Evolutionary conservation across 2,329 filamentous ascomycete genomes (phyloP).

Genomic region (Chaetomium olivaceum): DNA sequence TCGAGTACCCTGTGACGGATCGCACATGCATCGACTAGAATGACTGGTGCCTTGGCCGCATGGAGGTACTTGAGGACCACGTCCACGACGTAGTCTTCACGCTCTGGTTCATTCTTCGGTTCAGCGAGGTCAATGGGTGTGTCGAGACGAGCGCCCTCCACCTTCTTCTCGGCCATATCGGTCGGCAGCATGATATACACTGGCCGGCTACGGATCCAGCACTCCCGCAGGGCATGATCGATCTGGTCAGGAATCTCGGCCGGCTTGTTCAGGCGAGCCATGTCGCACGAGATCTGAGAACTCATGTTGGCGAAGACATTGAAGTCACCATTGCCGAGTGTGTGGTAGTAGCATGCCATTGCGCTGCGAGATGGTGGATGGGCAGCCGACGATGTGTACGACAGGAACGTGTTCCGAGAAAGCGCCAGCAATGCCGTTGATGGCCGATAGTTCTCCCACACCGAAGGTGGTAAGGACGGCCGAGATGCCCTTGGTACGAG

Average conservation of each 20-base stretch:
- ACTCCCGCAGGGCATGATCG: constrained; percentile 74
- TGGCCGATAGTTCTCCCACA: constrained; percentile 70
- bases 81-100: constrained; percentile 80
- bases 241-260: constrained; percentile 72
- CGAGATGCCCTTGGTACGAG: constrained; percentile 68
- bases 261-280: constrained; percentile 70
- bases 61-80: constrained; percentile 73
- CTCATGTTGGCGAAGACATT: constrained; percentile 82
- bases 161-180: constrained; percentile 74
- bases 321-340: constrained; percentile 76
- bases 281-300: constrained; percentile 67
- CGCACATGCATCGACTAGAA: constrained; percentile 82
- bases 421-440: constrained; percentile 73
- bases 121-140: constrained; percentile 67
- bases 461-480: constrained; percentile 76
- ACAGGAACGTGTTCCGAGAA: constrained; percentile 72
- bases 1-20: constrained; percentile 72
- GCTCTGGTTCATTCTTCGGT: constrained; percentile 65
- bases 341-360: constrained; percentile 61
- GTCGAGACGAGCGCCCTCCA: constrained; percentile 72
- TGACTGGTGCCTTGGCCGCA: constrained; percentile 70
- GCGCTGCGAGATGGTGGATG: constrained; percentile 50
- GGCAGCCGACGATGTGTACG: constrained; percentile 65
- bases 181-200: constrained; percentile 84
- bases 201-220: constrained; percentile 71